A percentile compares a stretch with the other conserved stretches of the same genome.
Conservation (phyloP, 140 eudicot species). For the Anethum foeniculum region DNA sequence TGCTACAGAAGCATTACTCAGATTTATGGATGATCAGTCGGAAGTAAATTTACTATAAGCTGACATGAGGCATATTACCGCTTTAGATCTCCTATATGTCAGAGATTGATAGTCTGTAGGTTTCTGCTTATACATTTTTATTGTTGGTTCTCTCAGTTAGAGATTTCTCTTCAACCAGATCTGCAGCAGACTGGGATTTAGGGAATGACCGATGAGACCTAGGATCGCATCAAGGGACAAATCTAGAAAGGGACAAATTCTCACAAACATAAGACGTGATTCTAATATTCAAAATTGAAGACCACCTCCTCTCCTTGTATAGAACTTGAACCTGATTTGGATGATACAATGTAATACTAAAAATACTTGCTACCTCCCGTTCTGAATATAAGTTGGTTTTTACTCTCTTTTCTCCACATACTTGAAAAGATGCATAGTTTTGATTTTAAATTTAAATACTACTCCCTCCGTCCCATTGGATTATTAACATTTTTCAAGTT, state of each 20-base stretch:
- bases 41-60: background rate
- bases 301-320: background rate
- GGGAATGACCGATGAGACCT: background rate
- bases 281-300: background rate
- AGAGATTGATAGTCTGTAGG: background rate
- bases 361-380: background rate
- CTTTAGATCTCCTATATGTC: background rate
- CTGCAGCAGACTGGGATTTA: background rate
- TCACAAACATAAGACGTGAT: background rate
- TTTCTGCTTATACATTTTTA: background rate
- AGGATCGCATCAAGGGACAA: background rate
- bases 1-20: background rate
- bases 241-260: background rate
- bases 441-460: no score
- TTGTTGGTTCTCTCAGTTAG: background rate
- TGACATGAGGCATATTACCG: background rate
- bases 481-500: no score
- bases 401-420: background rate
- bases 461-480: no score
- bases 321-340: no score
- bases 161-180: background rate
- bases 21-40: background rate
- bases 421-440: no score
- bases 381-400: background rate
- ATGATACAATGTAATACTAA: no score